A percentile compares a stretch with the other conserved stretches of the same genome.
These are phyloP conservation scores for Seiridium cupressi DNA, from an alignment of 2,329 filamentous ascomycete genomes.

Conservation along the genomic window DNA sequence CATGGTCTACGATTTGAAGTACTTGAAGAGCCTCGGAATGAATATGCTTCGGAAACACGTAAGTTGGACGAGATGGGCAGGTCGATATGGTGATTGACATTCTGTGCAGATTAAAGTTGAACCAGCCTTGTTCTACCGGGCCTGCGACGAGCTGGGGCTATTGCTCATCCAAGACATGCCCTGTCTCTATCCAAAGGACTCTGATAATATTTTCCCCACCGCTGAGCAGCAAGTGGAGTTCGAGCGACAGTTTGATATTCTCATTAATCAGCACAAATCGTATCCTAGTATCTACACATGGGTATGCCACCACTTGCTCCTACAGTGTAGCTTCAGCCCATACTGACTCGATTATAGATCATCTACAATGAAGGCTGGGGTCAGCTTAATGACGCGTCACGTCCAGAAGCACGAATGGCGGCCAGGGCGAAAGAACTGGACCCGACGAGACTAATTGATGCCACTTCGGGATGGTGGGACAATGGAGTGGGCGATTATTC, in stretches of 20 bases:
- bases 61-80: constrained; percentile 20
- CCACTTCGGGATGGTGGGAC: constrained; percentile 65
- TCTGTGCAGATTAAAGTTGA: constrained; percentile 60
- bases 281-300: constrained; percentile 66
- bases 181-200: constrained; percentile 50
- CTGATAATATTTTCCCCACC: constrained; percentile 32
- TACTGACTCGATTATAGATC: constrained; percentile 33
- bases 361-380: constrained; percentile 76
- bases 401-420: constrained; percentile 57
- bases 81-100: not conserved
- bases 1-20: constrained; percentile 64
- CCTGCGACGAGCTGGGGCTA: constrained; percentile 64
- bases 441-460: constrained; percentile 61
- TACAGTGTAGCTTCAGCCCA: too few species aligned
- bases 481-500: constrained; percentile 66
- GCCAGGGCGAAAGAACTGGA: constrained; percentile 55
- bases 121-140: constrained; percentile 64
- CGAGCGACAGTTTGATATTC: constrained; percentile 53
- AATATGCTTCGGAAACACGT: constrained; percentile 72
- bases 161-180: constrained; percentile 74
- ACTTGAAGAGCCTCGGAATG: constrained; percentile 64
- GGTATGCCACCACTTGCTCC: constrained; percentile 34
- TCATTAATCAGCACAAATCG: constrained; percentile 62
- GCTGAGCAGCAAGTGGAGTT: constrained; percentile 50
- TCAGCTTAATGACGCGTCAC: constrained; percentile 46